Evolutionary conservation across 371 early-diverging fungal genomes (phyloP).

Genomic region (Saksenaea oblongispora): DNA sequence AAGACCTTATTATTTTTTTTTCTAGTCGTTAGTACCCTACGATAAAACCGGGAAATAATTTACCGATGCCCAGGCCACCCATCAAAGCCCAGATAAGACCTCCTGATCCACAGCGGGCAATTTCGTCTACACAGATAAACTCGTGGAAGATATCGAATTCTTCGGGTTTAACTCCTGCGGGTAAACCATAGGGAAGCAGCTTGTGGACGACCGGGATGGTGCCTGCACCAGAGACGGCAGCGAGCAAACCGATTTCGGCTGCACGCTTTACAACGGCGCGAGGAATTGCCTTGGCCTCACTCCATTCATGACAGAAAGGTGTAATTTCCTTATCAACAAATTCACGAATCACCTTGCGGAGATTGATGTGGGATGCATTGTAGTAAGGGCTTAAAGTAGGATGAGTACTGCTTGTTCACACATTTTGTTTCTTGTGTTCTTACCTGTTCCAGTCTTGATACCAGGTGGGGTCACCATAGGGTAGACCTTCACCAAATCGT

Average conservation of each 20-base stretch:
- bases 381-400: slow-evolving; percentile 63
- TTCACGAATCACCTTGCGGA: slow-evolving; percentile 67
- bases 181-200: slow-evolving; percentile 31
- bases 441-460: slow-evolving; percentile 72
- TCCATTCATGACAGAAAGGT: slow-evolving; percentile 85
- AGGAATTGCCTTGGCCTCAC: slow-evolving; percentile 81
- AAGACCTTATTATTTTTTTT: slow-evolving; percentile 41
- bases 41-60: too few relatives aligned
- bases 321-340: slow-evolving; percentile 82
- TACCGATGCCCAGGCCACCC: slow-evolving; percentile 64
- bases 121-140: slow-evolving; percentile 79
- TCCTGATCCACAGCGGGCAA: slow-evolving; percentile 83
- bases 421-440: slow-evolving; percentile 2
- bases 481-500: slow-evolving; percentile 74
- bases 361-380: slow-evolving; percentile 72
- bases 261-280: slow-evolving; percentile 66
- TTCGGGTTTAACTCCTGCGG: slow-evolving; percentile 47
- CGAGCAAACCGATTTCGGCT: slow-evolving; percentile 71
- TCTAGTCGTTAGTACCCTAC: too few relatives aligned
- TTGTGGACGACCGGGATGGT: slow-evolving; percentile 26
- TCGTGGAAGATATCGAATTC: slow-evolving; percentile 83
- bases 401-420: too few relatives aligned
- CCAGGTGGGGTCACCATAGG: slow-evolving; percentile 87
- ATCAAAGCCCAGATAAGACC: slow-evolving; percentile 83
- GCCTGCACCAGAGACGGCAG: slow-evolving; percentile 60